Evolutionary conservation across 768 basidiomycete species (phyloP), one percentile per base, ranked within the genome.

Genomic region (Mycena galericulata): DNA sequence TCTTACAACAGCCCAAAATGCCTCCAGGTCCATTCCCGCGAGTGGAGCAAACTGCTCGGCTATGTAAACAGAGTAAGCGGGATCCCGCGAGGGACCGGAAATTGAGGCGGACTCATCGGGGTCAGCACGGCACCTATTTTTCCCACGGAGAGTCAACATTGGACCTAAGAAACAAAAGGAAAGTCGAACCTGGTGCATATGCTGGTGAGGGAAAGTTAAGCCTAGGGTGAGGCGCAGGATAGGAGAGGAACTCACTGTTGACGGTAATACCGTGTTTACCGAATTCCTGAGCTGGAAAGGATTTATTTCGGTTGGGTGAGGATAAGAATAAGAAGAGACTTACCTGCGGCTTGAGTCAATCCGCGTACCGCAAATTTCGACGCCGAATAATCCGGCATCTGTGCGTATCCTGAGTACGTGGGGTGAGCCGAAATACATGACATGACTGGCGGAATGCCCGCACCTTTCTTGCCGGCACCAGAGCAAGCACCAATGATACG

Each of bases 361-460:
- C 79, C 82, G 26, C 79, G 75, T 1, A 82, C 34, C 9, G 82
- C 81, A 68, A 82, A 82, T 68, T 82, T 82, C 4, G 77, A 79
- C 0, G 78, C 50, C 22, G 70, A 73, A 54, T 82, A 82, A 24
- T 73, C 40, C 4, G 65, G 43, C 9, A 70, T 24, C 20, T 30
- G 29, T 11, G n/a, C 27, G 10, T 29, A 38, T 15, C 79, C 55
- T 65, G n/a, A 2, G 2, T 22, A 24, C n/a, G 30, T 12, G 14
- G n/a, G 14, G n/a, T 20, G 4, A 32, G 11, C n/a, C n/a, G n/a
- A n/a, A 45, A 17, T n/a, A n/a, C n/a, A n/a, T n/a, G n/a, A n/a
- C n/a, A n/a, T n/a, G n/a, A n/a, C n/a, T n/a, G n/a, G n/a, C n/a
- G n/a, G n/a, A n/a, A n/a, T n/a, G n/a, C n/a, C n/a, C n/a, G 7